A percentile compares a stretch with the other conserved stretches of the same genome.
phyloP scores from a whole-genome alignment of 2,329 filamentous ascomycete species.

The Elsinoe arachidis region DNA sequence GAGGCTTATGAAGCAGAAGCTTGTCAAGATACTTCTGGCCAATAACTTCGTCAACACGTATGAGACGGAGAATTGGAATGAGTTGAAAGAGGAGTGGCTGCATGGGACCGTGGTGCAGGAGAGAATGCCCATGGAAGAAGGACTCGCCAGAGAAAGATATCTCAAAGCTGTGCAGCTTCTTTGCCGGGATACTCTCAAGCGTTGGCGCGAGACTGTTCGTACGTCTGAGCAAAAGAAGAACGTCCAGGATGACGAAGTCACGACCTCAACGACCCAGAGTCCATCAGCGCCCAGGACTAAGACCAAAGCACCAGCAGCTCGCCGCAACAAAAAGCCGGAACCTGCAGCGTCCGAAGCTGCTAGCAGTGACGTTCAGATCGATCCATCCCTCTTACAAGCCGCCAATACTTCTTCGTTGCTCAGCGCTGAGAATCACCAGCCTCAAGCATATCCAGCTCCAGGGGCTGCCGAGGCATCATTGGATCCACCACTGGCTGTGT shows the following conservation, averaged over 20 bases:
- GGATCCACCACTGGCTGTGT: slow-evolving; percentile 47
- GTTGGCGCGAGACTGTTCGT: slow-evolving; percentile 58
- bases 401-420: slow-evolving; percentile 43
- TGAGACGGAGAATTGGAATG: slow-evolving; percentile 64
- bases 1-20: slow-evolving; percentile 55
- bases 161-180: slow-evolving; percentile 60
- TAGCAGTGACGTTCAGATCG: slow-evolving; percentile 49
- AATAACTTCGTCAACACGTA: slow-evolving; percentile 64
- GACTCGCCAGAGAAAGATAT: slow-evolving; percentile 39
- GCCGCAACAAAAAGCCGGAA: slow-evolving; percentile 12
- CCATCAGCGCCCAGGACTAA: slow-evolving; percentile 12
- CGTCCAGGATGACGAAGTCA: slow-evolving; percentile 28
- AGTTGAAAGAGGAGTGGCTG: slow-evolving; percentile 62
- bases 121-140: slow-evolving; percentile 45
- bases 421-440: slow-evolving; percentile 17
- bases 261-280: slow-evolving; percentile 19
- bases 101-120: slow-evolving; percentile 47
- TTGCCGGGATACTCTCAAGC: slow-evolving; percentile 69
- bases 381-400: slow-evolving; percentile 53
- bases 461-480: slow-evolving; percentile 15
- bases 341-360: slow-evolving; percentile 7
- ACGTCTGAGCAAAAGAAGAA: slow-evolving; percentile 45
- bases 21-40: slow-evolving; percentile 56
- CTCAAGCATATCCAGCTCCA: slow-evolving; percentile 13
- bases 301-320: slow-evolving; percentile 11